Percentiles rank a stretch among this genome's conserved stretches.
phyloP scores from a whole-genome alignment of 2,329 filamentous ascomycete species.

The Penicillium sp. region DNA sequence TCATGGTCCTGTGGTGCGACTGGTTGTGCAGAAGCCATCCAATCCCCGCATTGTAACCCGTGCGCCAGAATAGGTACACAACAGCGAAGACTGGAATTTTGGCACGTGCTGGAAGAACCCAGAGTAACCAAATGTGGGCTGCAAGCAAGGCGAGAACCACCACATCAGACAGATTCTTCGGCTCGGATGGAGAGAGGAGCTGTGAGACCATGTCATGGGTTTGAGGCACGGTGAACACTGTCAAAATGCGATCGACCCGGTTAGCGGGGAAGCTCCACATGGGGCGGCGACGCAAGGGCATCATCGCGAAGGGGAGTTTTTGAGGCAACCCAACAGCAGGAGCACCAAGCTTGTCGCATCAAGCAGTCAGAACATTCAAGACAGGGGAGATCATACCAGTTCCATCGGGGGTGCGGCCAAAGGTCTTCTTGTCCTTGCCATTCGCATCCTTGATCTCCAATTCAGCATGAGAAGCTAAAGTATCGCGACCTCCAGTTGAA shows the following conservation, averaged over 20 bases:
- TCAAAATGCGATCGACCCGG: constrained; percentile 12
- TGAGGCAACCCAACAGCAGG: neutral
- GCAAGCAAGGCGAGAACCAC: constrained; percentile 76
- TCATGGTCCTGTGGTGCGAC: constrained; percentile 81
- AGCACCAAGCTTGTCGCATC: neutral
- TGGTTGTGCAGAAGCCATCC: constrained; percentile 85
- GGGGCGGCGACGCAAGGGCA: neutral
- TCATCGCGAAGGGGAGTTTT: neutral
- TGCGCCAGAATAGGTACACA: constrained; percentile 88
- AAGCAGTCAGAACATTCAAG: neutral
- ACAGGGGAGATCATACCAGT: constrained; percentile 62
- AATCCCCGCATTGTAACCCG: constrained; percentile 90
- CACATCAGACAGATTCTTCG: constrained; percentile 89
- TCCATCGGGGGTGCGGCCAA: constrained; percentile 85
- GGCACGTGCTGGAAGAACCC: constrained; percentile 65
- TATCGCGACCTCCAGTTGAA: constrained; percentile 50
- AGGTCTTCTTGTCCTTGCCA: constrained; percentile 70
- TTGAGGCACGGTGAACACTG: constrained; percentile 92
- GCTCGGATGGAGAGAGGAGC: constrained; percentile 87
- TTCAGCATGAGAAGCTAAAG: constrained; percentile 35
- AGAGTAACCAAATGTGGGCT: constrained; percentile 71
- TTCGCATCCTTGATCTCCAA: constrained; percentile 48
- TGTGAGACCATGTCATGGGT: constrained; percentile 99
- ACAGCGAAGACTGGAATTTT: constrained; percentile 76
- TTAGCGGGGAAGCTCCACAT: constrained; percentile 17